Conservation (phyloP, 129 eudicot species). For the Smallanthus sonchifolius region DNA sequence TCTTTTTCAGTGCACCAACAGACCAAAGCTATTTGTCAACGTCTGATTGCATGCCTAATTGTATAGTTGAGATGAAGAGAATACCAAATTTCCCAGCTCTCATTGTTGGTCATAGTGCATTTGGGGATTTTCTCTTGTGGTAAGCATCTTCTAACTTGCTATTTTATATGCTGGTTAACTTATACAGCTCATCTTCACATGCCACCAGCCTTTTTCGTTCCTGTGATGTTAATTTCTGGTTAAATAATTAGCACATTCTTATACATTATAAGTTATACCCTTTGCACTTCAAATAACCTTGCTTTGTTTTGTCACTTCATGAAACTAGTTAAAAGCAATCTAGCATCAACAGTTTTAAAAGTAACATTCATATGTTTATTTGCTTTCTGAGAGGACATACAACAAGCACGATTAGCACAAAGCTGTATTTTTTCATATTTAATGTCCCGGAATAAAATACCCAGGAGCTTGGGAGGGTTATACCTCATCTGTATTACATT, state of each 20-base stretch:
- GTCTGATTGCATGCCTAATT: constrained; percentile 49
- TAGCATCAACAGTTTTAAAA: background rate
- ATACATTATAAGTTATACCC: background rate
- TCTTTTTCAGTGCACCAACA: constrained; percentile 47
- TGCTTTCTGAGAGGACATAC: background rate
- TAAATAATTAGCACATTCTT: constrained; percentile 2
- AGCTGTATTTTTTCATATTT: background rate
- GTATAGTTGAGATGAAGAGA: constrained; percentile 61
- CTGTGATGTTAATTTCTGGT: constrained; percentile 7
- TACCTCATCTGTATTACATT: background rate
- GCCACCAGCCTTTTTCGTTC: background rate
- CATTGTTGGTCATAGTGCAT: constrained; percentile 73
- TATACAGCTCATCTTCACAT: background rate
- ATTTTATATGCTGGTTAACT: background rate
- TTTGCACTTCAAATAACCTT: background rate
- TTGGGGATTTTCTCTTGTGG: constrained; percentile 80
- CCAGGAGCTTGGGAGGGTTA: background rate
- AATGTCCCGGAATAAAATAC: background rate
- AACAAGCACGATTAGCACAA: constrained; percentile 10
- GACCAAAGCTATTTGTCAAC: constrained; percentile 55
- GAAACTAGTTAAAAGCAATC: background rate
- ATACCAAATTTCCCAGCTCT: constrained; percentile 53
- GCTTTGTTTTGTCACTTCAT: background rate
- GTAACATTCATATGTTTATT: background rate
- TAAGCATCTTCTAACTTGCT: constrained; percentile 29